Base-by-base conservation (phyloP, 495 filamentous ascomycete genomes). In the Tuber microsphaerosporum region DNA sequence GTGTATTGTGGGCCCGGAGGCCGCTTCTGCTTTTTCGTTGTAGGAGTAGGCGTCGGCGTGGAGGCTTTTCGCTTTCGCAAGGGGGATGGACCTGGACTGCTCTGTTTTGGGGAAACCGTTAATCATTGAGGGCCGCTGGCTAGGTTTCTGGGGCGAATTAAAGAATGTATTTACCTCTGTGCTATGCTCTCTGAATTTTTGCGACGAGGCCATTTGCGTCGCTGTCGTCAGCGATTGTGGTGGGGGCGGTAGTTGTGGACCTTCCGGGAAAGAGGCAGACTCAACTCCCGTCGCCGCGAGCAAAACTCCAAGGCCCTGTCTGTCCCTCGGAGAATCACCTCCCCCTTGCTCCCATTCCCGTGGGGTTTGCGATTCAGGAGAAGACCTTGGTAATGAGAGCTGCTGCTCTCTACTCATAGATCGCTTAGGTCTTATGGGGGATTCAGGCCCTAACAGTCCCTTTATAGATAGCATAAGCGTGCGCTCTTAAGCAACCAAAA, bases 1-100 rank as follows among this genome's bases (percentile, higher is more conserved):
- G 73, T 75, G 70, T 82, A 82, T 69, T 74, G 80, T 31, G 77
- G 80, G 16, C 80, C 79, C 10, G 76, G 75, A 19, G 75, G 73
- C 16, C 79, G 71, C 45, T 81, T 81, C 72, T 78, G 75, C 42
- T 73, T 79, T 0, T 70, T 65, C 5, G 9, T 71, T 16, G 75
- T 42, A 14, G 76, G 76, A 3, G 65, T 45, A 44, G 37, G 69
- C 4, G 43, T 22, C 1, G 71, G 10, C 12, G 12, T 10, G 26
- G 56, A 6, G 51, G 65, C 48, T 20, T 48, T 44, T 43, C 43
- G 75, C 22, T 73, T 45, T n/a, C 45, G 22, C 12, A 20, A 61
- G 72, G 39, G 22, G 19, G 16, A n/a, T 31, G 56, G n/a, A 26
- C 56, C 51, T 9, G 51, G 51, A n/a, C 8, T 14, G n/a, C 51